phyloP scores from a whole-genome alignment of 257 asterid species.

The Nicotiana sylvestris region DNA sequence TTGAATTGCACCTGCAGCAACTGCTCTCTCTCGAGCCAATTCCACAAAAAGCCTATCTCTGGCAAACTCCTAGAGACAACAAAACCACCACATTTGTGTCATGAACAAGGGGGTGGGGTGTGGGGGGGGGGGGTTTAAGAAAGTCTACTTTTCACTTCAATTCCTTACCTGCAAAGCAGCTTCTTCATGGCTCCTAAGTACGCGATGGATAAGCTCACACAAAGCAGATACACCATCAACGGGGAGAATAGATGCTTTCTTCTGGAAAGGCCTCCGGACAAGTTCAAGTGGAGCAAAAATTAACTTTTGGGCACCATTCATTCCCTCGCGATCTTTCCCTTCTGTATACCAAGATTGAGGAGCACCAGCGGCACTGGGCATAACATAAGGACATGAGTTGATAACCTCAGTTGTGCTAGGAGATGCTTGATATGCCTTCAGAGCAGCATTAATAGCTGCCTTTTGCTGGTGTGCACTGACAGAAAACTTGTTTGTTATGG shows the following conservation, averaged over 20 bases:
- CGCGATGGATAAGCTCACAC: constrained; percentile 61
- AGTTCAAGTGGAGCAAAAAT: constrained; percentile 57
- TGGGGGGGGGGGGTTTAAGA: background rate
- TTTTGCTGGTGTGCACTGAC: constrained; percentile 96
- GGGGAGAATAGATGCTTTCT: constrained; percentile 72
- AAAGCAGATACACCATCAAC: constrained; percentile 77
- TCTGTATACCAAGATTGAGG: constrained; percentile 57
- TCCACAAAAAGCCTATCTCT: constrained; percentile 73
- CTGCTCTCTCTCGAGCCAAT: constrained; percentile 68
- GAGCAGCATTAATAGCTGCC: constrained; percentile 59
- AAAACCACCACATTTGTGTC: constrained; percentile 1
- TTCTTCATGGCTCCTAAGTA: constrained; percentile 73
- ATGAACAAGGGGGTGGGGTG: background rate
- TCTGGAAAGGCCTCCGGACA: constrained; percentile 65
- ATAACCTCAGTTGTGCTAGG: constrained; percentile 67
- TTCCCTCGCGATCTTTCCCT: constrained; percentile 31
- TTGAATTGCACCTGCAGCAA: constrained; percentile 41
- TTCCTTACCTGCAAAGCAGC: constrained; percentile 70
- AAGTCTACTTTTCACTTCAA: background rate
- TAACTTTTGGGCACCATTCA: constrained; percentile 36
- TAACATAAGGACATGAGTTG: constrained; percentile 87
- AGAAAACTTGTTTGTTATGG: constrained; percentile 87
- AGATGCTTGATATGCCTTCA: constrained; percentile 82
- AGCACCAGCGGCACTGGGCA: constrained; percentile 60
- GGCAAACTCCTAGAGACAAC: constrained; percentile 61